Conservation (phyloP, 805 yeast genomes). For the Kodamaea sagamina region DNA sequence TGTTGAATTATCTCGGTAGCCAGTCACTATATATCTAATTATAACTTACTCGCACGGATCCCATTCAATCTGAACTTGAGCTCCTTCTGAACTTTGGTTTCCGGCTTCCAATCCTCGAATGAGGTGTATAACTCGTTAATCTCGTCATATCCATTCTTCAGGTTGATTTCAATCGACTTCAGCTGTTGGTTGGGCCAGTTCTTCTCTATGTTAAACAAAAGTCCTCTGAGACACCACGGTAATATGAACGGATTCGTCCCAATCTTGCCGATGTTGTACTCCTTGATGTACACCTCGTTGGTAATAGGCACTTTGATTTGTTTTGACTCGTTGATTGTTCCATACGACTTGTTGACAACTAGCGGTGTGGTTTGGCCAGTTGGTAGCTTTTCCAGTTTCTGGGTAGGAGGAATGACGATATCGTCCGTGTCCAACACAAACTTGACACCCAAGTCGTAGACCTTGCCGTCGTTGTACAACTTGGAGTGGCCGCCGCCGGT, state of each 20-base stretch:
- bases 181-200: conserved; percentile 46
- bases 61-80: conserved; percentile 77
- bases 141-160: conserved; percentile 49
- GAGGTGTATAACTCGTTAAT: conserved; percentile 62
- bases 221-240: conserved; percentile 92
- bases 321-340: background rate
- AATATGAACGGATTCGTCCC: conserved; percentile 81
- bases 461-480: conserved; percentile 81
- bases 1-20: too few species aligned
- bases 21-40: conserved; percentile 9
- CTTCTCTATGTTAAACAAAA: conserved; percentile 62
- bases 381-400: conserved; percentile 24
- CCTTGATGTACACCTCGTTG: conserved; percentile 39
- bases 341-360: conserved; percentile 2
- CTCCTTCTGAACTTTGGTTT: conserved; percentile 76
- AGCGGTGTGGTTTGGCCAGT: conserved; percentile 17
- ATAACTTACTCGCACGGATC: conserved; percentile 42
- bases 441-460: conserved; percentile 76
- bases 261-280: conserved; percentile 62
- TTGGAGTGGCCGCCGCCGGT: conserved; percentile 96
- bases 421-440: conserved; percentile 76
- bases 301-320: conserved; percentile 27
- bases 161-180: conserved; percentile 20
- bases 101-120: conserved; percentile 88
- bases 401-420: conserved; percentile 40